Evolutionary conservation across 345 rosid species (phyloP).

Genomic region (Combretum micranthum): DNA sequence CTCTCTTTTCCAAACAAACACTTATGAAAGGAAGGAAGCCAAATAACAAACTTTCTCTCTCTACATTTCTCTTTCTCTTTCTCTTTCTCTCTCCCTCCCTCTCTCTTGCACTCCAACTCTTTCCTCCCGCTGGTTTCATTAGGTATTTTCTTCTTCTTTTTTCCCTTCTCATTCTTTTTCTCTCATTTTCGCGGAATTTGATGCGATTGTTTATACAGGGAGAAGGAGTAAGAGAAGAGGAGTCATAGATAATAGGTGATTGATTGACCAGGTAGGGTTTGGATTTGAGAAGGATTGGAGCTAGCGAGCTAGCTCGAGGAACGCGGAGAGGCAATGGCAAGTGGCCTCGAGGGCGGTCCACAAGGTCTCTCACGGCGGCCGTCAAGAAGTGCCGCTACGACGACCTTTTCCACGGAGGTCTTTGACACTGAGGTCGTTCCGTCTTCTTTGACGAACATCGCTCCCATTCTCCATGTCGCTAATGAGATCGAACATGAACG

Average conservation of each 20-base stretch:
- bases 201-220: background rate
- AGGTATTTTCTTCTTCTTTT: background rate
- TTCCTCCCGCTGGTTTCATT: no score
- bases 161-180: background rate
- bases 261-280: background rate
- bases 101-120: no score
- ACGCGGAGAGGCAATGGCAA: slow-evolving; percentile 6
- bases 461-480: slow-evolving; percentile 81
- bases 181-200: background rate
- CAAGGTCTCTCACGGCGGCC: slow-evolving; percentile 55
- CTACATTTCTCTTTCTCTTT: background rate
- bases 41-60: background rate
- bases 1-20: background rate
- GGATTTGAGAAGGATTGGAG: slow-evolving; percentile 5
- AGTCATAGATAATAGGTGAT: background rate
- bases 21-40: no score
- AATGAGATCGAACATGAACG: slow-evolving; percentile 86
- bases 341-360: slow-evolving; percentile 13
- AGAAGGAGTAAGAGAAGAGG: background rate
- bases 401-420: slow-evolving; percentile 88
- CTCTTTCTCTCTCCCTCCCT: background rate
- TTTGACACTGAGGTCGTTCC: slow-evolving; percentile 95
- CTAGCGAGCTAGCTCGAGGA: background rate
- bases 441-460: slow-evolving; percentile 73
- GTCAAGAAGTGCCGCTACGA: slow-evolving; percentile 79